phyloP scores from a whole-genome alignment of 2,329 filamentous ascomycete genomes.

The Scortechinia acanthostroma region DNA sequence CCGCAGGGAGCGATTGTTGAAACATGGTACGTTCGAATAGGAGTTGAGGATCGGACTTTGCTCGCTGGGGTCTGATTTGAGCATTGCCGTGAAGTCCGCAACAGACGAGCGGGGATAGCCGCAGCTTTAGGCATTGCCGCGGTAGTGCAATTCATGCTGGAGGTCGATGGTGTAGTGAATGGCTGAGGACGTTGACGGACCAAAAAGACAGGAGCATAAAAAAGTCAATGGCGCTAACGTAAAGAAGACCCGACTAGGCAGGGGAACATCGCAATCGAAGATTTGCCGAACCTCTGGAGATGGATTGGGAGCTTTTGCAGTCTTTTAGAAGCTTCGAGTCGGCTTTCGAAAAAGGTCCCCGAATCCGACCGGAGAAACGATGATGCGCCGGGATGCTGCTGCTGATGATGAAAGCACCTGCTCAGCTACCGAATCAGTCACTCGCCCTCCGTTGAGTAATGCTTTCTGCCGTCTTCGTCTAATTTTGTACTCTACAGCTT shows the following conservation, averaged over 20 bases:
- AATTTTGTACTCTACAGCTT: too few species aligned
- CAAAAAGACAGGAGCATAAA: background rate
- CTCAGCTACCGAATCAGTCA: too few species aligned
- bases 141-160: constrained; percentile 25
- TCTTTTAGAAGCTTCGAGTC: constrained; percentile 1
- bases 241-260: too few species aligned
- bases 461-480: too few species aligned
- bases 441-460: too few species aligned
- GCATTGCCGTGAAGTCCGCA: constrained; percentile 27
- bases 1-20: background rate
- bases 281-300: too few species aligned
- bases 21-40: background rate
- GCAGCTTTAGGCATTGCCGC: constrained; percentile 28
- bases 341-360: too few species aligned
- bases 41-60: background rate
- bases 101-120: constrained; percentile 27
- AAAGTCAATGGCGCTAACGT: too few species aligned
- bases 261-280: too few species aligned
- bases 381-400: too few species aligned
- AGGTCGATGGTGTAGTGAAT: constrained; percentile 9
- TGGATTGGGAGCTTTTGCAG: too few species aligned
- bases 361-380: background rate
- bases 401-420: background rate
- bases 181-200: constrained; percentile 1
- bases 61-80: constrained; percentile 14